phyloP scores from a whole-genome alignment of 768 basidiomycete species.

The Serpula lacrymans region DNA sequence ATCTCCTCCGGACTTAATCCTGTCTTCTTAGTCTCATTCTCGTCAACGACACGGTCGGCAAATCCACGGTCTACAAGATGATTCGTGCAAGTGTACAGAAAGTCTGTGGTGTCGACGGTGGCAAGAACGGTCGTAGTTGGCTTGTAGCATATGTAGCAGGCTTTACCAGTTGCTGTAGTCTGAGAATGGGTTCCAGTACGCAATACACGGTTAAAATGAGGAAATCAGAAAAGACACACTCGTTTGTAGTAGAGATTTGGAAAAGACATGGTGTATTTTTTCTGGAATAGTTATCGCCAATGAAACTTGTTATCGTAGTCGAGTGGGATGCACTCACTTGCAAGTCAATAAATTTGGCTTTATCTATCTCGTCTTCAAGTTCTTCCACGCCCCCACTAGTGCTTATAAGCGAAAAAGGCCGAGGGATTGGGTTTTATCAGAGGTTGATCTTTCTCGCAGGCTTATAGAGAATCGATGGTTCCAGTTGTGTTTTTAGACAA shows the following conservation, averaged over 20 bases:
- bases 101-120: constrained; percentile 79
- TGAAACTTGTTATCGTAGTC: background rate
- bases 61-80: constrained; percentile 83
- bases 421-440: background rate
- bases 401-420: background rate
- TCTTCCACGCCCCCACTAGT: background rate
- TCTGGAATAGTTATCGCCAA: background rate
- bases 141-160: constrained; percentile 77
- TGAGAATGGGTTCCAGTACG: constrained; percentile 25
- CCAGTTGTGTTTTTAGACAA: background rate
- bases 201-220: background rate
- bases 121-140: constrained; percentile 84
- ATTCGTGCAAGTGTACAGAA: constrained; percentile 77
- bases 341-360: too few species aligned
- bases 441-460: constrained; percentile 7
- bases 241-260: constrained; percentile 88
- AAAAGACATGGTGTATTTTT: constrained; percentile 58
- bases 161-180: constrained; percentile 74
- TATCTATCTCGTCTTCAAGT: too few species aligned
- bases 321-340: too few species aligned
- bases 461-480: background rate
- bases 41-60: constrained; percentile 48
- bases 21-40: constrained; percentile 31
- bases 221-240: constrained; percentile 42
- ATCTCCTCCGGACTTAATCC: constrained; percentile 64